Conservation (phyloP, 208 protist species). For the Wallacemonas sp. region DNA sequence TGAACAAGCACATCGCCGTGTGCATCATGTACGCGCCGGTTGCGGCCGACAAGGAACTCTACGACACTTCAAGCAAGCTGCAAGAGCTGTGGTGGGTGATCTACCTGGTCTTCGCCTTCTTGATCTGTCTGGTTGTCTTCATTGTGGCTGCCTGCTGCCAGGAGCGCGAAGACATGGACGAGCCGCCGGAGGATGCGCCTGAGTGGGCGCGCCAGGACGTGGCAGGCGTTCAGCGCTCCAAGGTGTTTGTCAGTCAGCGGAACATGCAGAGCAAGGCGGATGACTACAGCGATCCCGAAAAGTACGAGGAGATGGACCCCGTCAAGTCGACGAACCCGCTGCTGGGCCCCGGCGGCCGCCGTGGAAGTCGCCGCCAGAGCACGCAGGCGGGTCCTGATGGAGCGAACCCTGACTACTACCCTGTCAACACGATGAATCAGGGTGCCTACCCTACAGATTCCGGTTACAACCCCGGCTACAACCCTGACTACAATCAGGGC, state of each 20-base stretch:
- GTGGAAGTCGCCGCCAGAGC: neutral
- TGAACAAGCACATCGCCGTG: slow-evolving; percentile 17
- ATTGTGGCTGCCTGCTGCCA: slow-evolving; percentile 27
- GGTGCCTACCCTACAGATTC: neutral
- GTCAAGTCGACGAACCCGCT: neutral
- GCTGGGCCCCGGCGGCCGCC: neutral
- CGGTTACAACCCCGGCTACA: neutral
- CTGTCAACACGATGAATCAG: slow-evolving; percentile 5
- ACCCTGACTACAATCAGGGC: neutral
- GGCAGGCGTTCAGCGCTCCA: slow-evolving; percentile 10
- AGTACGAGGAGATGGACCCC: slow-evolving; percentile 8
- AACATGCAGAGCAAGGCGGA: slow-evolving; percentile 14
- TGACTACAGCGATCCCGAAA: slow-evolving; percentile 1
- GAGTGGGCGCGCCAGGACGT: slow-evolving; percentile 40
- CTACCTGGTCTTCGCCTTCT: slow-evolving; percentile 25
- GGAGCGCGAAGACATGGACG: slow-evolving; percentile 49
- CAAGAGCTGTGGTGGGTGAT: slow-evolving; percentile 35
- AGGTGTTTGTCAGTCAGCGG: slow-evolving; percentile 32
- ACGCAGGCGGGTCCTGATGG: neutral
- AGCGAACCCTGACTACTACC: slow-evolving; percentile 8
- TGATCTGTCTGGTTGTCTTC: slow-evolving; percentile 24
- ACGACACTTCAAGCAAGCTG: slow-evolving; percentile 11
- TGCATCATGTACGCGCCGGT: slow-evolving; percentile 29
- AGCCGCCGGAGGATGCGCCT: slow-evolving; percentile 46
- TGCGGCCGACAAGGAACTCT: slow-evolving; percentile 14